These are phyloP conservation scores for Penicillium sclerotigenum DNA, from an alignment of 2,329 filamentous ascomycete species.

Conservation along the genomic window DNA sequence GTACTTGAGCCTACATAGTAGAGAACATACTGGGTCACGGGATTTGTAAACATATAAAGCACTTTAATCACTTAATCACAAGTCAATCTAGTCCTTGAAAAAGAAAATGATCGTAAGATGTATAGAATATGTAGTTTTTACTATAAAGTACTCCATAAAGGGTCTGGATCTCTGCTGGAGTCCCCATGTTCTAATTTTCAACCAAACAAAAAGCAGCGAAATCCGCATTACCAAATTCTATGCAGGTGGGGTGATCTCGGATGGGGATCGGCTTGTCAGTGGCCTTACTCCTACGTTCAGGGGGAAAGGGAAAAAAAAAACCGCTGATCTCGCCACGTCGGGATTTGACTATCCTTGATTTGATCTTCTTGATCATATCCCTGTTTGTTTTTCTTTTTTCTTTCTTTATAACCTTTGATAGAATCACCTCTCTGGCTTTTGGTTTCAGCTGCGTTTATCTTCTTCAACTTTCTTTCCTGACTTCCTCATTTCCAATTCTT, in stretches of 20 bases:
- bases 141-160: too few relatives aligned
- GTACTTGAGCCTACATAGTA: conserved; percentile 5
- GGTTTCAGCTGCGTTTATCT: neutral
- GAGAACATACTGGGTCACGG: neutral
- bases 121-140: too few relatives aligned
- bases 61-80: neutral
- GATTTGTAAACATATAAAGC: neutral
- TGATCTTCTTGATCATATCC: conserved; percentile 4
- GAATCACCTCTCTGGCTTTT: neutral
- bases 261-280: conserved; percentile 33
- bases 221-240: conserved; percentile 3
- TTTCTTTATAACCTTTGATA: conserved; percentile 3
- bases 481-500: neutral
- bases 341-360: conserved; percentile 23
- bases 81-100: too few relatives aligned
- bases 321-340: conserved; percentile 36
- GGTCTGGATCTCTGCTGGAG: neutral
- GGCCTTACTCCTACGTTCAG: conserved; percentile 26
- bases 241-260: conserved; percentile 20
- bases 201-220: conserved; percentile 13
- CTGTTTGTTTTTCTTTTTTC: too few relatives aligned
- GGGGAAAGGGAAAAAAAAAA: conserved; percentile 16
- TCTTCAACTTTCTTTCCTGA: too few relatives aligned
- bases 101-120: neutral
- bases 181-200: neutral